These are phyloP conservation scores for Debaryomycetaceae sp. DNA, from an alignment of 1,139 yeast genomes.

Conservation along the genomic window DNA sequence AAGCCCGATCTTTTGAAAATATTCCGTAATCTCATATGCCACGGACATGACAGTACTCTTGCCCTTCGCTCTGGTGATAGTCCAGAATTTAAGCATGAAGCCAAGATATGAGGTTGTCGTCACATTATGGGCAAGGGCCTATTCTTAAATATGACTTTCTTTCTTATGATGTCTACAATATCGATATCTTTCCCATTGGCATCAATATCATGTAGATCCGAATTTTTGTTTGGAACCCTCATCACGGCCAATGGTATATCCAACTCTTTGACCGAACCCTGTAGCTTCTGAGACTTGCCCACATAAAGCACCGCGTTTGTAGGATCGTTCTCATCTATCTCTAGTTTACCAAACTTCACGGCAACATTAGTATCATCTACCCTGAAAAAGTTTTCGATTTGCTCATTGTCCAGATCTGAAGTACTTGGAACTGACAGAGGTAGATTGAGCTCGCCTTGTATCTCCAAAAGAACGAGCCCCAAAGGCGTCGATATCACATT, in stretches of 20 bases:
- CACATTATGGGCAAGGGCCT: constrained; percentile 76
- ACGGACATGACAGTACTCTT: not conserved
- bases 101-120: constrained; percentile 4
- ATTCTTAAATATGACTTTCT: constrained; percentile 56
- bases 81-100: not conserved
- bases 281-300: constrained; percentile 63
- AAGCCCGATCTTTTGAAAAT: constrained; percentile 49
- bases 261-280: constrained; percentile 54
- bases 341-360: constrained; percentile 56
- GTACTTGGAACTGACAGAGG: constrained; percentile 39
- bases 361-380: constrained; percentile 42
- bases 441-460: constrained; percentile 65
- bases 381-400: constrained; percentile 24
- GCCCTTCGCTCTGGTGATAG: not conserved
- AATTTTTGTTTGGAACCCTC: constrained; percentile 31
- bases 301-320: constrained; percentile 53
- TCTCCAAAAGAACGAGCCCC: constrained; percentile 61
- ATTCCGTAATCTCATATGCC: constrained; percentile 37
- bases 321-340: constrained; percentile 42
- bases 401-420: constrained; percentile 19
- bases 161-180: constrained; percentile 55
- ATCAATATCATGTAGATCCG: not conserved
- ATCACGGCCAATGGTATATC: constrained; percentile 62
- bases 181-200: constrained; percentile 22
- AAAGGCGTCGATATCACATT: constrained; percentile 45